Conservation (phyloP, 73 alveolate species). For the Stentor roeselii region DNA sequence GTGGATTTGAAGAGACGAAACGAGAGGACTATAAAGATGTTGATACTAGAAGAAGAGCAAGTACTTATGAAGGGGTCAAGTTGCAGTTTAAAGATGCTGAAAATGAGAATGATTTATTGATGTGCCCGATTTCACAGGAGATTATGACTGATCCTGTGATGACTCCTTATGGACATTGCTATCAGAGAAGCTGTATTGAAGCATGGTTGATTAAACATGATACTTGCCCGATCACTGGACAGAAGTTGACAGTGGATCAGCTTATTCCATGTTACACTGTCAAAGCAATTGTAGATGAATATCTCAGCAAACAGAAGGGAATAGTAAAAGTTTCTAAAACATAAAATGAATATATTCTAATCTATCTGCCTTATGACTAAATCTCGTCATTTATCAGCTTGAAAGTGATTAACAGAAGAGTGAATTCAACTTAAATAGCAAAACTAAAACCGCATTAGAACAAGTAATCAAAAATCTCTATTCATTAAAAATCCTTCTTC, state of each 20-base stretch:
- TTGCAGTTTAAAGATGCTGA: background rate
- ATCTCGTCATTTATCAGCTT: too few species aligned
- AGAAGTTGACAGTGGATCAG: conserved; percentile 18
- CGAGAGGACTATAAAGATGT: background rate
- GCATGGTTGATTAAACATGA: conserved; percentile 28
- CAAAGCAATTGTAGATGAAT: conserved; percentile 25
- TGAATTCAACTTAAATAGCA: too few species aligned
- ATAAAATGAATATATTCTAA: too few species aligned
- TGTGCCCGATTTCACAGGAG: conserved; percentile 39
- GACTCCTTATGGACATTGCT: conserved; percentile 43
- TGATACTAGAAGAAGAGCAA: background rate
- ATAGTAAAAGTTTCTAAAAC: too few species aligned
- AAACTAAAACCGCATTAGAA: too few species aligned
- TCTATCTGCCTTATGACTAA: too few species aligned
- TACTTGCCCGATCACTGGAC: conserved; percentile 33
- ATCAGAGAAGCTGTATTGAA: conserved; percentile 38
- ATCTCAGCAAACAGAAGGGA: background rate
- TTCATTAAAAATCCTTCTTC: too few species aligned
- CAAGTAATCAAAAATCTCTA: too few species aligned
- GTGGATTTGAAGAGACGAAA: background rate
- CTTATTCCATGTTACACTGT: conserved; percentile 34
- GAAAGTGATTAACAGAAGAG: too few species aligned
- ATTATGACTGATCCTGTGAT: conserved; percentile 50
- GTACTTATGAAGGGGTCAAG: background rate
- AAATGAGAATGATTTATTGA: conserved; percentile 21